These are phyloP conservation scores for Macrotyloma uniflorum DNA, from an alignment of 306 rosid genomes.

Conservation along the genomic window DNA sequence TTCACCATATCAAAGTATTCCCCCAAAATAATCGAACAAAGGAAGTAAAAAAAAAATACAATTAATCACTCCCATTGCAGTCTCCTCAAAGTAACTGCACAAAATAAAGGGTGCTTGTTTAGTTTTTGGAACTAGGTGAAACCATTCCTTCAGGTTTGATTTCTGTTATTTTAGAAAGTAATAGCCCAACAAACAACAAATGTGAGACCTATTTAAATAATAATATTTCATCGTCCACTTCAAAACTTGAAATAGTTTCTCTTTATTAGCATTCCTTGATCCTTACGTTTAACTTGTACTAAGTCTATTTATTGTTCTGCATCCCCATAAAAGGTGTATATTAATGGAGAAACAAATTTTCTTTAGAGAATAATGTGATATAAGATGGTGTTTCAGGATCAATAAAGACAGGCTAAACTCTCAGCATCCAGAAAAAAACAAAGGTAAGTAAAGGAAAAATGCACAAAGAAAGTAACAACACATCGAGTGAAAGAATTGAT, in stretches of 20 bases:
- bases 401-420: neutral
- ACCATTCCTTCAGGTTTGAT: neutral
- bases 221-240: neutral
- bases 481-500: neutral
- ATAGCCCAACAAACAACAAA: neutral
- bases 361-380: neutral
- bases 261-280: neutral
- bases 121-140: neutral
- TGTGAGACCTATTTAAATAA: neutral
- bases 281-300: neutral
- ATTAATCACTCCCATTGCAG: neutral
- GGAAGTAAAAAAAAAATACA: neutral
- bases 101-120: neutral
- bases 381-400: neutral
- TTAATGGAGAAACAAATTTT: neutral
- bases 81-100: neutral
- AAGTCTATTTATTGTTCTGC: neutral
- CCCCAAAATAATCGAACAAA: neutral
- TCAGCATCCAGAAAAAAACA: neutral
- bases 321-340: neutral
- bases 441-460: neutral
- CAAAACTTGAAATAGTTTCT: neutral
- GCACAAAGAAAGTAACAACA: neutral
- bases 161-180: slow-evolving; percentile 16
- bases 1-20: slow-evolving; percentile 3